These are phyloP conservation scores for Suillus occidentalis DNA, from an alignment of 768 basidiomycete species.

Conservation along the genomic window DNA sequence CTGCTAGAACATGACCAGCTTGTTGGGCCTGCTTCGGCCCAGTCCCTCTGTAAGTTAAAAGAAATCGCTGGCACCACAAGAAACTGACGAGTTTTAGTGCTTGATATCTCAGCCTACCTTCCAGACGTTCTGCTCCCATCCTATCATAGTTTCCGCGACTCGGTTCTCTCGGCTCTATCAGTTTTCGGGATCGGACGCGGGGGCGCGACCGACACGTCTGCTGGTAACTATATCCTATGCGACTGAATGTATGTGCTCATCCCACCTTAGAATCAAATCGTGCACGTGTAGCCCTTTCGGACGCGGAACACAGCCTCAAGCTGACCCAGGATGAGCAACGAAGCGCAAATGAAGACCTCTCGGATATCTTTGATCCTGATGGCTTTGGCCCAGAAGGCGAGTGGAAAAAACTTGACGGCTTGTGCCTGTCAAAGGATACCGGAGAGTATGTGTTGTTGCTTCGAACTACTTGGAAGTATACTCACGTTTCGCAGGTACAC, in stretches of 20 bases:
- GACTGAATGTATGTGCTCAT: slow-evolving; percentile 6
- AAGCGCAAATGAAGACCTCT: slow-evolving; percentile 55
- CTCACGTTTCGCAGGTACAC: slow-evolving; percentile 62
- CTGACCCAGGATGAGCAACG: slow-evolving; percentile 51
- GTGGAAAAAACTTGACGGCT: slow-evolving; percentile 92
- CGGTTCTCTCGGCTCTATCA: slow-evolving; percentile 60
- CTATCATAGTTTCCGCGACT: slow-evolving; percentile 67
- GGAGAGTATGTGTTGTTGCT: slow-evolving; percentile 76
- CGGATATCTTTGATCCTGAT: slow-evolving; percentile 61
- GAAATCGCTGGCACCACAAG: neutral
- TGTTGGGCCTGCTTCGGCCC: slow-evolving; percentile 47
- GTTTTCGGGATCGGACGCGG: slow-evolving; percentile 58
- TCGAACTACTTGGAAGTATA: neutral
- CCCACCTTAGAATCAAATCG: slow-evolving; percentile 51
- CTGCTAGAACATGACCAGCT: slow-evolving; percentile 78
- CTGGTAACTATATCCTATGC: slow-evolving; percentile 34
- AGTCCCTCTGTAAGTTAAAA: slow-evolving; percentile 54
- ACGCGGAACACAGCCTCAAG: slow-evolving; percentile 63
- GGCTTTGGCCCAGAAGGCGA: slow-evolving; percentile 82
- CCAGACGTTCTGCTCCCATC: slow-evolving; percentile 77
- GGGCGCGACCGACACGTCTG: slow-evolving; percentile 33
- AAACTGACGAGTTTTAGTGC: slow-evolving; percentile 50
- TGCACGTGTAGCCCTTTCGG: slow-evolving; percentile 60
- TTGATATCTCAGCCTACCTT: slow-evolving; percentile 77
- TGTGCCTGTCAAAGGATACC: slow-evolving; percentile 75